Conservation (phyloP, 495 filamentous ascomycete species). For the Tuber melanosporum region DNA sequence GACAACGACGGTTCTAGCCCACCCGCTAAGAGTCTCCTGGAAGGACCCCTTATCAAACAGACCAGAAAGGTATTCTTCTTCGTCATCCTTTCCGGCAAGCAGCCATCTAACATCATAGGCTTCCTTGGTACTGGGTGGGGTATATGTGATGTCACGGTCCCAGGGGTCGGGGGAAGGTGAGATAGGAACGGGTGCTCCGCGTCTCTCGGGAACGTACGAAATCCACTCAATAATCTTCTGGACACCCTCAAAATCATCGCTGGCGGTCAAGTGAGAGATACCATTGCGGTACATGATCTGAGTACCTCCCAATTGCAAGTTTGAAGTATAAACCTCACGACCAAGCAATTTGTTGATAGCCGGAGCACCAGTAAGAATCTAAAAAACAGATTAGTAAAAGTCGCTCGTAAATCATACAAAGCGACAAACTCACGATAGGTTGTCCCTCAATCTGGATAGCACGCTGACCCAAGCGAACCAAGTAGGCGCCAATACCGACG, state of each 20-base stretch:
- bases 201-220: slow-evolving; percentile 91
- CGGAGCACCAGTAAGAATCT: slow-evolving; percentile 89
- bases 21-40: slow-evolving; percentile 91
- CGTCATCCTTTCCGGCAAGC: slow-evolving; percentile 83
- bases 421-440: slow-evolving; percentile 56
- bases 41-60: slow-evolving; percentile 96
- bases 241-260: slow-evolving; percentile 95
- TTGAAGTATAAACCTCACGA: slow-evolving; percentile 97
- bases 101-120: slow-evolving; percentile 91
- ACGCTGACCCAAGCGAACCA: slow-evolving; percentile 94
- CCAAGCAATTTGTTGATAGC: slow-evolving; percentile 98
- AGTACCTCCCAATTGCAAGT: slow-evolving; percentile 95
- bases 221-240: slow-evolving; percentile 98
- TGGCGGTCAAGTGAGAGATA: slow-evolving; percentile 97
- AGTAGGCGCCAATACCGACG: slow-evolving; percentile 95
- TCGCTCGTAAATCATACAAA: neutral
- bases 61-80: slow-evolving; percentile 79
- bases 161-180: slow-evolving; percentile 75
- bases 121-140: slow-evolving; percentile 69
- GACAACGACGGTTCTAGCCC: slow-evolving; percentile 93
- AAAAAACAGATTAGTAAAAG: slow-evolving; percentile 18
- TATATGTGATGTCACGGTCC: slow-evolving; percentile 86
- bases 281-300: slow-evolving; percentile 99
- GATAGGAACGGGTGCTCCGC: slow-evolving; percentile 80
- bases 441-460: slow-evolving; percentile 98